Evolutionary conservation across 148 eudicot genomes (phyloP).

Genomic region (Limonium bicolor): DNA sequence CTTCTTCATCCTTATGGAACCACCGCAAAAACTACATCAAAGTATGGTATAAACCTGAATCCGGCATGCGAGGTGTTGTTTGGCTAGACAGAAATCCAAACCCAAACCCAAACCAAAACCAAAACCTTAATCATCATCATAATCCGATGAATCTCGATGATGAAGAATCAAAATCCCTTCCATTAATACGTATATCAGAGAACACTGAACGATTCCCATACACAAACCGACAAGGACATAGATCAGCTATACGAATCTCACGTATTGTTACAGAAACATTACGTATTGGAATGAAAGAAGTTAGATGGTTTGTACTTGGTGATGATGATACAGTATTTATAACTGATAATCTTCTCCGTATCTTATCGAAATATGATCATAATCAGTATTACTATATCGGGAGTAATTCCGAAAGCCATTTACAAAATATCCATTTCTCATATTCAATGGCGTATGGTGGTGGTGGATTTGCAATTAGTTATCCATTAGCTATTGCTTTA

Average conservation of each 20-base stretch:
- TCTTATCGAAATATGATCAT: conserved; percentile 56
- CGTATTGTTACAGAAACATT: conserved; percentile 61
- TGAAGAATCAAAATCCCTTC: conserved; percentile 13
- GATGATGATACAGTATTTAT: conserved; percentile 82
- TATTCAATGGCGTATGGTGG: conserved; percentile 87
- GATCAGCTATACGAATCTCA: conserved; percentile 75
- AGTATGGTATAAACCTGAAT: conserved; percentile 42
- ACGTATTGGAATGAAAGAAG: conserved; percentile 29
- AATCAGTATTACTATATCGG: conserved; percentile 59
- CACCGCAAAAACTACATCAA: conserved; percentile 62
- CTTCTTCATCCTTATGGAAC: conserved; percentile 56
- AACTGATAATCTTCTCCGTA: conserved; percentile 47
- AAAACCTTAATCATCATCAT: too few species aligned
- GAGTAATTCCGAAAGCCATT: conserved; percentile 50
- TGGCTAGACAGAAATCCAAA: conserved; percentile 43
- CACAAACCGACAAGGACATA: conserved; percentile 48
- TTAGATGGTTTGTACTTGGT: conserved; percentile 72
- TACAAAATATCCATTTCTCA: conserved; percentile 69
- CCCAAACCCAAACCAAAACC: background rate
- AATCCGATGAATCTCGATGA: conserved; percentile 12
- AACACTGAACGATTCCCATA: conserved; percentile 45
- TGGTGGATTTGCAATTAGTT: conserved; percentile 70
- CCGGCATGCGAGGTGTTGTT: conserved; percentile 50
- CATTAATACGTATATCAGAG: conserved; percentile 35
- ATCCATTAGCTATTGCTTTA: conserved; percentile 15